Conservation (phyloP, 1,284 basidiomycete genomes). For the Ceratobasidium sp. region DNA sequence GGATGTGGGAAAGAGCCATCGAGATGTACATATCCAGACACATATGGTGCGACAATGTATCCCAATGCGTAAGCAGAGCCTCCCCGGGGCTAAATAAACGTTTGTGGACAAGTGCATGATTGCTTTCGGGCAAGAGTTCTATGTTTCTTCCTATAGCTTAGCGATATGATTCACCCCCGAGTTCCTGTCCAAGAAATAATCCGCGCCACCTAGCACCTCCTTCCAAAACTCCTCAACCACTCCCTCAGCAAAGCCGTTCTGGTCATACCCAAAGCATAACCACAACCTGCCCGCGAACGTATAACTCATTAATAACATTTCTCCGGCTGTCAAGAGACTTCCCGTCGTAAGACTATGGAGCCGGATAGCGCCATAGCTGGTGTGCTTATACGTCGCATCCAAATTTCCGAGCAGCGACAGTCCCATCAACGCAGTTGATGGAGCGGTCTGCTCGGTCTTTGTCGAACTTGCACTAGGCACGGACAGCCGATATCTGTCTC, state of each 20-base stretch:
- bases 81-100: too few species aligned
- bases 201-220: slow-evolving; percentile 62
- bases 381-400: slow-evolving; percentile 79
- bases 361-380: slow-evolving; percentile 62
- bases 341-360: slow-evolving; percentile 79
- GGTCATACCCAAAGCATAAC: slow-evolving; percentile 79
- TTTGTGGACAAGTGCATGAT: too few species aligned
- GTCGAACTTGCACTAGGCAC: slow-evolving; percentile 32
- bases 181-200: slow-evolving; percentile 54
- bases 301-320: slow-evolving; percentile 79
- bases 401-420: slow-evolving; percentile 81
- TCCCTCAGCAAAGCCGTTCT: slow-evolving; percentile 71
- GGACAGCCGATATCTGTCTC: too few species aligned
- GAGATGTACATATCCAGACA: too few species aligned
- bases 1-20: too few species aligned
- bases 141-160: too few species aligned
- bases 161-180: too few species aligned
- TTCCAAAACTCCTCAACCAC: slow-evolving; percentile 60
- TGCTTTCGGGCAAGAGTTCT: too few species aligned
- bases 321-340: slow-evolving; percentile 75
- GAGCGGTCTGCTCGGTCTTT: slow-evolving; percentile 34
- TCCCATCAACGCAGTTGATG: slow-evolving; percentile 71
- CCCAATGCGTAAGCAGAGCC: too few species aligned
- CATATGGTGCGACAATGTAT: too few species aligned
- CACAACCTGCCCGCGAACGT: slow-evolving; percentile 77